Conservation (phyloP, 768 basidiomycete genomes). For the Lactarius pseudohatsudake region DNA sequence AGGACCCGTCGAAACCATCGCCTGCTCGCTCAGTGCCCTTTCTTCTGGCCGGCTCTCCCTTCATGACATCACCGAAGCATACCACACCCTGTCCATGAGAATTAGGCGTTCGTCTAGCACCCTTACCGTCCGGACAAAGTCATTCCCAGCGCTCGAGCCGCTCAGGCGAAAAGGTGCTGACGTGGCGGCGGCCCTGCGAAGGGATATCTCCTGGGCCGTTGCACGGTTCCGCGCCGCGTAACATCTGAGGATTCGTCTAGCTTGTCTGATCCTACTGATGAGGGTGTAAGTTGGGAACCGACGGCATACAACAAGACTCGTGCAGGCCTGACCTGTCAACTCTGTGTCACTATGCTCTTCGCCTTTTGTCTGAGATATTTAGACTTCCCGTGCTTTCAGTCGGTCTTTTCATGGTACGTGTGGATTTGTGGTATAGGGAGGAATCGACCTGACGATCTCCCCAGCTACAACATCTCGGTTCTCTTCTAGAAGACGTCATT, state of each 20-base stretch:
- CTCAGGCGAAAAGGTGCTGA: constrained; percentile 10
- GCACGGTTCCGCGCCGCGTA: background rate
- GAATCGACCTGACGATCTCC: background rate
- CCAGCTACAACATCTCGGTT: constrained; percentile 18
- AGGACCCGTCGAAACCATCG: constrained; percentile 23
- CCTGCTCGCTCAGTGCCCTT: constrained; percentile 11
- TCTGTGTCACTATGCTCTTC: constrained; percentile 20
- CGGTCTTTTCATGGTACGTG: constrained; percentile 18
- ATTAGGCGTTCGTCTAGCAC: constrained; percentile 7
- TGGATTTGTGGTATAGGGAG: background rate
- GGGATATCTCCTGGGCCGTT: constrained; percentile 15
- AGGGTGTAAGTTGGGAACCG: background rate
- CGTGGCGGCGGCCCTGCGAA: constrained; percentile 15
- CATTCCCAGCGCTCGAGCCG: constrained; percentile 13
- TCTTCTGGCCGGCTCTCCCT: constrained; percentile 12
- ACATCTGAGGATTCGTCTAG: background rate
- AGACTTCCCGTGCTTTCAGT: constrained; percentile 18
- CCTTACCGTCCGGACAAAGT: background rate
- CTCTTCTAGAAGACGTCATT: constrained; percentile 19
- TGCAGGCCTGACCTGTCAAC: constrained; percentile 9
- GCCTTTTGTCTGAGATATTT: constrained; percentile 23
- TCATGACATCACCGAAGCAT: constrained; percentile 23
- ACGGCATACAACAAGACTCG: background rate
- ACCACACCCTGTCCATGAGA: constrained; percentile 19
- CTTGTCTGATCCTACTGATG: background rate